A percentile compares a stretch with the other conserved stretches of the same genome.
phyloP scores from a whole-genome alignment of 106 monocot species.

The Vanilla planifolia region DNA sequence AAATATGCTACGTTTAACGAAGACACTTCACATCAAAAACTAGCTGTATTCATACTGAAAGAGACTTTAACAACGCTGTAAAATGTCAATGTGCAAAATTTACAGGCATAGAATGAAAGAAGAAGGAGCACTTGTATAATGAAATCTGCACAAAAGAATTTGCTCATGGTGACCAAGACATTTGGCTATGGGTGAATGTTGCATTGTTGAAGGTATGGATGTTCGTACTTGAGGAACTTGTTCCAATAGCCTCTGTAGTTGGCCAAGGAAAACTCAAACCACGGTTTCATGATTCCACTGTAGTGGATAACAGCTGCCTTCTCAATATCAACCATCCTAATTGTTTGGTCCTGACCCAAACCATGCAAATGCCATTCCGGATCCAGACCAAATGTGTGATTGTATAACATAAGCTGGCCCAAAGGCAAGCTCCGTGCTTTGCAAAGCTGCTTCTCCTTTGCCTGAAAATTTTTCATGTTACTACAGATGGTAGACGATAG shows the following conservation, averaged over 20 bases:
- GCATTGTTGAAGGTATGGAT: slow-evolving; percentile 64
- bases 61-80: too few species aligned
- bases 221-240: slow-evolving; percentile 52
- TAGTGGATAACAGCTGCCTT: slow-evolving; percentile 74
- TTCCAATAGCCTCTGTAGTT: slow-evolving; percentile 69
- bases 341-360: slow-evolving; percentile 37
- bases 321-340: slow-evolving; percentile 35
- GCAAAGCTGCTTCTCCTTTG: slow-evolving; percentile 30
- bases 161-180: too few species aligned
- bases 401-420: slow-evolving; percentile 80
- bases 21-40: too few species aligned
- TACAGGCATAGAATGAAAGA: too few species aligned
- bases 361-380: slow-evolving; percentile 64
- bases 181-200: slow-evolving; percentile 57
- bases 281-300: slow-evolving; percentile 74
- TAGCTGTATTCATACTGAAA: too few species aligned
- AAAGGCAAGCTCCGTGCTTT: slow-evolving; percentile 65
- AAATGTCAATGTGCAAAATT: too few species aligned
- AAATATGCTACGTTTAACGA: too few species aligned
- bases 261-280: slow-evolving; percentile 70
- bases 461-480: slow-evolving; percentile 27
- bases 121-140: too few species aligned
- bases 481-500: too few species aligned
- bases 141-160: too few species aligned
- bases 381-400: slow-evolving; percentile 49